These are phyloP conservation scores for Colletotrichum aenigma DNA, from an alignment of 2,329 filamentous ascomycete genomes.

Conservation along the genomic window DNA sequence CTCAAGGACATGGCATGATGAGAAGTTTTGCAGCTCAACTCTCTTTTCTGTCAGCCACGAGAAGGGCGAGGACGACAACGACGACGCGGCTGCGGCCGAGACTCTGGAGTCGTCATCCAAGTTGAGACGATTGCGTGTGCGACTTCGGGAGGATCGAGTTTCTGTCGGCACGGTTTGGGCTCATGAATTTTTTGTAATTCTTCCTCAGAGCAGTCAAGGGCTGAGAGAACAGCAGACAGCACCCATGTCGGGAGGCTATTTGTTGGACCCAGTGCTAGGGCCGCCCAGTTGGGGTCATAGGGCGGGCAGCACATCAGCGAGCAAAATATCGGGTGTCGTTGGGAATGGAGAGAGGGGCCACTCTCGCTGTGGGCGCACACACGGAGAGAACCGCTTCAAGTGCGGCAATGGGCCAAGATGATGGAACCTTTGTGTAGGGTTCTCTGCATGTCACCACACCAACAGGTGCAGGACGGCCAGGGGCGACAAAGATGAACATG, in stretches of 20 bases:
- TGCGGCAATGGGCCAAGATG: not conserved
- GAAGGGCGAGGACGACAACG: not conserved
- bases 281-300: slow-evolving; percentile 1
- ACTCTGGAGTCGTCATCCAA: slow-evolving; percentile 8
- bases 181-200: not conserved
- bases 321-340: not conserved
- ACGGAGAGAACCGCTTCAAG: slow-evolving; percentile 5
- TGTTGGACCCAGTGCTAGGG: slow-evolving; percentile 11
- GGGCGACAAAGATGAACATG: not conserved
- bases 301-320: slow-evolving; percentile 1
- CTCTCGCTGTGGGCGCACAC: not conserved
- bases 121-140: slow-evolving; percentile 16
- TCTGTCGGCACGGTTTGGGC: not conserved
- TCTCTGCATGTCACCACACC: slow-evolving; percentile 16
- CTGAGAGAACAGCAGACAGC: not conserved
- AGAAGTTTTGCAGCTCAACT: not conserved
- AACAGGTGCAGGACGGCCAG: not conserved
- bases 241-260: slow-evolving; percentile 16
- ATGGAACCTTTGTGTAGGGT: slow-evolving; percentile 6
- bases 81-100: not conserved
- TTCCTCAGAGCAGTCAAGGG: not conserved
- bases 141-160: not conserved
- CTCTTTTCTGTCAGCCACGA: not conserved
- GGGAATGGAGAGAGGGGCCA: not conserved
- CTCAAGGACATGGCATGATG: slow-evolving; percentile 4